phyloP scores from a whole-genome alignment of 2,329 filamentous ascomycete species.

The Fusarium sororula region DNA sequence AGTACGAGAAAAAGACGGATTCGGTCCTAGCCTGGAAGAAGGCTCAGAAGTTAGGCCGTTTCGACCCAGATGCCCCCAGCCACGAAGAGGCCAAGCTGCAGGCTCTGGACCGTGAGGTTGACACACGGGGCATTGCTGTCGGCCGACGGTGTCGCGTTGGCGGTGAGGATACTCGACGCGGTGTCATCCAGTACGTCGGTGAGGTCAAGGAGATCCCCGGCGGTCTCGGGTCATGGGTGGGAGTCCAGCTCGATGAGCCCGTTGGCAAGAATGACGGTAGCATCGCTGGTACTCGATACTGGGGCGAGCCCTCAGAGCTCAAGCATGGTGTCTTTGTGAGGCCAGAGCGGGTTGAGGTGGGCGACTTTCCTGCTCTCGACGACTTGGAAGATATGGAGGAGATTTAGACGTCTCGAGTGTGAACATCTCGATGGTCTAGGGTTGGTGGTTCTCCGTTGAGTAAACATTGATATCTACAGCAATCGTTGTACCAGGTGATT shows the following conservation, averaged over 20 bases:
- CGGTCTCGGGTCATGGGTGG: slow-evolving; percentile 74
- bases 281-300: slow-evolving; percentile 74
- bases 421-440: not conserved
- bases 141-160: slow-evolving; percentile 73
- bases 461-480: not conserved
- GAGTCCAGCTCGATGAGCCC: slow-evolving; percentile 79
- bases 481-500: not conserved
- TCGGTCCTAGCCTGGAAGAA: slow-evolving; percentile 97
- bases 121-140: slow-evolving; percentile 70
- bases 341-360: slow-evolving; percentile 79
- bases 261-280: slow-evolving; percentile 85
- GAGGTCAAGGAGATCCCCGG: slow-evolving; percentile 78
- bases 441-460: not conserved
- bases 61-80: slow-evolving; percentile 83
- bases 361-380: slow-evolving; percentile 76
- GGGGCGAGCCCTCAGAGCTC: slow-evolving; percentile 68
- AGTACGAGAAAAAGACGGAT: slow-evolving; percentile 87
- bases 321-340: slow-evolving; percentile 84
- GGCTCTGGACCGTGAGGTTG: slow-evolving; percentile 75
- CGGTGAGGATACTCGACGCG: slow-evolving; percentile 74
- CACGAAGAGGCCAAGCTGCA: slow-evolving; percentile 77
- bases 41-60: slow-evolving; percentile 92
- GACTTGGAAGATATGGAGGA: slow-evolving; percentile 83
- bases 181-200: slow-evolving; percentile 76
- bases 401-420: slow-evolving; percentile 56